Base-by-base conservation (phyloP, 2,329 filamentous ascomycete genomes). In the Chrysosporium queenslandicum region DNA sequence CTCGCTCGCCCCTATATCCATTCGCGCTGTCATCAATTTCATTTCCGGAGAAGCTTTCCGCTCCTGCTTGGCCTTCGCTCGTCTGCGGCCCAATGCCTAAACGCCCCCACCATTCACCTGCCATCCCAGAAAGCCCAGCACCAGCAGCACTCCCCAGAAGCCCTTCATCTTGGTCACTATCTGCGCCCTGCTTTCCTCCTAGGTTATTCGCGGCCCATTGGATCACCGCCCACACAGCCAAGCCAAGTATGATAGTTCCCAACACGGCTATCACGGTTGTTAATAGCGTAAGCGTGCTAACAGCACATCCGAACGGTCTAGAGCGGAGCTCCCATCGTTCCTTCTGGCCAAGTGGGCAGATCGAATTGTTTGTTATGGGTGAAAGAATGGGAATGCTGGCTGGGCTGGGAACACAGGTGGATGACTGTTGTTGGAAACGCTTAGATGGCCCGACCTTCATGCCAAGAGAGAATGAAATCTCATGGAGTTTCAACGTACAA, bases 291-390 rank as follows among this genome's bases (percentile, higher is more conserved):
- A 68, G 57, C 0, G 68, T 70, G 52, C 68, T 71, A 25, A 69
- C 68, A 37, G 65, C 60, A 48, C 70, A 73, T 20, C 69, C 68
- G 20, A 72, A 65, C 0, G 68, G 65, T 14, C 57, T 50, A 9
- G 67, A 61, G 5, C 70, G 63, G 20, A 73, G 58, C 46, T 73
- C 70, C 69, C 70, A 73, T 49, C 67, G 59, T 60, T 73, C 70
- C 43, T 64, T 62, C 18, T 63, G 58, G 2, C 63, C 67, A 21
- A 72, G 60, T 0, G 70, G 68, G 50, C 70, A 73, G 50, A 73
- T 67, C 3, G 60, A 52, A 2, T 58, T 55, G 7, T 66, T 63
- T 29, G 59, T 43, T 8, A 72, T 51, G 0, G 70, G 69, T 6
- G 69, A 62, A 39, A 73, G 55, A 43, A 73, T 68, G 0, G 66